Percentiles rank a stretch among this genome's conserved stretches.
Evolutionary conservation across 192 early-diverging fungal species (phyloP).

Genomic region (Phlyctochytrium arcticum): DNA sequence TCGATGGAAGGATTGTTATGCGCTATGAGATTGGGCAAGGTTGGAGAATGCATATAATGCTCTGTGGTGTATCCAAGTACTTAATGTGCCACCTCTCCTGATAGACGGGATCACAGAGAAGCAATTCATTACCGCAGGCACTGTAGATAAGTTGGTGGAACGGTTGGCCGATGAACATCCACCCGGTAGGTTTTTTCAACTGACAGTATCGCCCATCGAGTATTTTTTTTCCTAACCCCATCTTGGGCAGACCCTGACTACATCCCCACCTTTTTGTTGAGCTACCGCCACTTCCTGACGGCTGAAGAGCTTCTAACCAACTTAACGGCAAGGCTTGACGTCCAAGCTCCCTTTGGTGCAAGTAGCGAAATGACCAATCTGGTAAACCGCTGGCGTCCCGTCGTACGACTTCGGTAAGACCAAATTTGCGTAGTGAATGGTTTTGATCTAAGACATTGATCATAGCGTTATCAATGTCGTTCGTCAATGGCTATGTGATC

Average conservation of each 20-base stretch:
- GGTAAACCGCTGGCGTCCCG: slow-evolving; percentile 6
- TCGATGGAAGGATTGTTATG: not conserved
- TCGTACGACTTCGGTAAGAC: slow-evolving; percentile 16
- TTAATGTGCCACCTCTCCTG: not conserved
- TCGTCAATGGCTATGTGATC: slow-evolving; percentile 1
- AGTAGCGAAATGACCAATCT: not conserved
- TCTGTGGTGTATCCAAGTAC: not conserved
- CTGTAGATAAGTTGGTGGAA: slow-evolving; percentile 23
- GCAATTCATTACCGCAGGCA: slow-evolving; percentile 7
- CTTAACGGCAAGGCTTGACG: slow-evolving; percentile 9
- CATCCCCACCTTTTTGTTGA: slow-evolving; percentile 8
- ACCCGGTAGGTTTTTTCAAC: slow-evolving; percentile 10
- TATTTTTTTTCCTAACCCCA: not conserved
- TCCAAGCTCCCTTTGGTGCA: not conserved
- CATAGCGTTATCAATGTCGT: slow-evolving; percentile 13
- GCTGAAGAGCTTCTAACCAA: not conserved
- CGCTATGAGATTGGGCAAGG: not conserved
- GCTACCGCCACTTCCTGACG: slow-evolving; percentile 10
- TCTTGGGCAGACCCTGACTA: slow-evolving; percentile 9
- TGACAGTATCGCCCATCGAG: too few relatives aligned
- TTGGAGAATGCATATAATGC: not conserved
- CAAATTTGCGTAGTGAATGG: not conserved
- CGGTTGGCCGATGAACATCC: slow-evolving; percentile 15
- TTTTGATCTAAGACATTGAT: too few relatives aligned
- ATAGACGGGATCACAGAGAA: not conserved